These are phyloP conservation scores for Pichia sp. DNA, from an alignment of 1,139 yeast genomes.

Conservation along the genomic window DNA sequence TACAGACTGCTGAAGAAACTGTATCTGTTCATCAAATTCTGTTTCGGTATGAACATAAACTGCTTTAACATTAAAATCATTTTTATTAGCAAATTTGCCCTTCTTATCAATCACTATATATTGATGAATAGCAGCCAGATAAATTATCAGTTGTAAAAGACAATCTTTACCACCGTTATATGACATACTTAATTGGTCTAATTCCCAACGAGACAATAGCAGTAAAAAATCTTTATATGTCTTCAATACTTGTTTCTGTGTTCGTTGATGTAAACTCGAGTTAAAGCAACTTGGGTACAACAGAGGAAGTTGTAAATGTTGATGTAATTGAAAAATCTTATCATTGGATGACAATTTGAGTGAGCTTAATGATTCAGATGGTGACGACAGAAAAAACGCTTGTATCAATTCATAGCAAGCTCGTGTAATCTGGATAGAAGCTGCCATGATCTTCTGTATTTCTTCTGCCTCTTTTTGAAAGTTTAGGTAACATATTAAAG, in stretches of 20 bases:
- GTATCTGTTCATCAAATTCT: slow-evolving; percentile 58
- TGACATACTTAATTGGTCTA: slow-evolving; percentile 61
- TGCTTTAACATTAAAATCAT: slow-evolving; percentile 35
- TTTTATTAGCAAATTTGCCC: slow-evolving; percentile 29
- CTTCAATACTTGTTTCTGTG: slow-evolving; percentile 3
- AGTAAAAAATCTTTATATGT: slow-evolving; percentile 14
- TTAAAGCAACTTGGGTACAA: slow-evolving; percentile 9
- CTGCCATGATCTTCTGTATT: not conserved
- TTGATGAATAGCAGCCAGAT: slow-evolving; percentile 51
- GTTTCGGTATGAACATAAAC: slow-evolving; percentile 66
- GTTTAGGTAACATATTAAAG: no score
- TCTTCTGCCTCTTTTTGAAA: not conserved
- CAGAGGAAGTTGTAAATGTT: slow-evolving; percentile 6
- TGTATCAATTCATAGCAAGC: slow-evolving; percentile 4
- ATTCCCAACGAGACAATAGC: slow-evolving; percentile 32
- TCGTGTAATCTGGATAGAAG: slow-evolving; percentile 1
- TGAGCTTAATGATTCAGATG: slow-evolving; percentile 1
- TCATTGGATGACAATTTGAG: not conserved
- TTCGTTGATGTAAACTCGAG: slow-evolving; percentile 1
- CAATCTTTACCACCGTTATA: slow-evolving; percentile 93
- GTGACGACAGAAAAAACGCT: not conserved
- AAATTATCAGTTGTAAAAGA: slow-evolving; percentile 66
- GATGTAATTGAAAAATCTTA: not conserved
- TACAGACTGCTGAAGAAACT: slow-evolving; percentile 41
- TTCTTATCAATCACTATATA: slow-evolving; percentile 15